Base-by-base conservation (phyloP, 2,329 filamentous ascomycete species). In the Fusarium kyushuense region DNA sequence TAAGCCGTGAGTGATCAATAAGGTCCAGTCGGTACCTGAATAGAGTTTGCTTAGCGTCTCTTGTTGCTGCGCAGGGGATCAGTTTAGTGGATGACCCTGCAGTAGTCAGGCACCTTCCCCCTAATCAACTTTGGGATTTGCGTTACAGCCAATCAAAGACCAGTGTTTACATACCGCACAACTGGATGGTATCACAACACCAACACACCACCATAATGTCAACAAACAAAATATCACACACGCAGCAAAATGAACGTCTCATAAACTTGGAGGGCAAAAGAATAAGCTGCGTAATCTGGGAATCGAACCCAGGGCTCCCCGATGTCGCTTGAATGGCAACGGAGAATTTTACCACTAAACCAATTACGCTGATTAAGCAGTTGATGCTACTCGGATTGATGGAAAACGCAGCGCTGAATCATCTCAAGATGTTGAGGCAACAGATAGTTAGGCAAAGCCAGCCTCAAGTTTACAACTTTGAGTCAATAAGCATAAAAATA, bases 281-380 rank as follows among this genome's bases (percentile, higher is more conserved):
- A 13, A 9, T 25, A 30, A 12, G 5, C 8, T 65, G 53, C 60
- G 54, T 62, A 57, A 66, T 66, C 60, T 65, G 55, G 61, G 52
- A 60, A 58, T 54, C 36, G 52, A 65, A 65, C 49, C 49, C 45
- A 58, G 62, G 62, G 47, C 63, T 66, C 58, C 59, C 63, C 59
- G 54, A 56, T 55, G 7, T 27, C 9, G 8, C 49, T 67, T 46
- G 58, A 40, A 58, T 68, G 54, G 54, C 52, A 69, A 65, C 52
- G 40, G 48, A 55, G 52, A 68, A 67, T 56, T 68, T 65, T 69
- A 65, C 55, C 48, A 68, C 65, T 55, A 62, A 69, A 57, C 48
- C 48, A 69, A 66, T 66, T 58, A 68, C 57, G 53, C 53, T 46
- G 10, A 11, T 36, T 17, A 30, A 32, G 21, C 21, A 23, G 16